Evolutionary conservation across 441 rosid species (phyloP).

Genomic region (Pelargonium myrrhifolium): DNA sequence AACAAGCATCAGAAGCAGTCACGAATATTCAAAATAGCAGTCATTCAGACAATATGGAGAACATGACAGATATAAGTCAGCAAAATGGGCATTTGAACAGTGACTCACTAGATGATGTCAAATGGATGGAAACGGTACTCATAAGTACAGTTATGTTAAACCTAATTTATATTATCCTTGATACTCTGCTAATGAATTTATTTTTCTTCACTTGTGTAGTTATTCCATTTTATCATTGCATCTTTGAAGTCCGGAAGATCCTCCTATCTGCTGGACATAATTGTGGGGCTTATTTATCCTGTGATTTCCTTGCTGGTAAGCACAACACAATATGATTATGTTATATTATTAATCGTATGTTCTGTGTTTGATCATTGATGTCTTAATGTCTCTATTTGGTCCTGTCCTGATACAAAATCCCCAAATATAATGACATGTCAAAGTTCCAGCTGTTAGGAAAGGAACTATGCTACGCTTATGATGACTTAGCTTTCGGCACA

Average conservation of each 20-base stretch:
- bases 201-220: conserved; percentile 33
- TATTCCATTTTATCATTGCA: conserved; percentile 83
- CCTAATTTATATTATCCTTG: conserved; percentile 5
- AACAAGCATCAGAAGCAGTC: conserved; percentile 74
- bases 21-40: conserved; percentile 61
- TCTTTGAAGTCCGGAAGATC: conserved; percentile 95
- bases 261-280: conserved; percentile 73
- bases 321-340: conserved; percentile 7
- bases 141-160: conserved; percentile 14
- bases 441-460: not conserved
- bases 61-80: conserved; percentile 31
- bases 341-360: conserved; percentile 6
- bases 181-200: conserved; percentile 14
- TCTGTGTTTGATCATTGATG: conserved; percentile 9
- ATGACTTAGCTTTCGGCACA: not conserved
- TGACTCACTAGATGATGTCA: conserved; percentile 69
- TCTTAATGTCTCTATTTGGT: not conserved
- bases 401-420: not conserved
- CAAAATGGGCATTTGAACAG: conserved; percentile 50
- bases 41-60: conserved; percentile 52
- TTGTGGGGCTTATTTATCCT: conserved; percentile 74
- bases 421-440: not conserved
- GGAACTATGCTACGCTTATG: not conserved
- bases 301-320: conserved; percentile 89
- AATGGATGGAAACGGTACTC: conserved; percentile 99